phyloP scores from a whole-genome alignment of 2,329 filamentous ascomycete species.

The Penicillium griseofulvum region DNA sequence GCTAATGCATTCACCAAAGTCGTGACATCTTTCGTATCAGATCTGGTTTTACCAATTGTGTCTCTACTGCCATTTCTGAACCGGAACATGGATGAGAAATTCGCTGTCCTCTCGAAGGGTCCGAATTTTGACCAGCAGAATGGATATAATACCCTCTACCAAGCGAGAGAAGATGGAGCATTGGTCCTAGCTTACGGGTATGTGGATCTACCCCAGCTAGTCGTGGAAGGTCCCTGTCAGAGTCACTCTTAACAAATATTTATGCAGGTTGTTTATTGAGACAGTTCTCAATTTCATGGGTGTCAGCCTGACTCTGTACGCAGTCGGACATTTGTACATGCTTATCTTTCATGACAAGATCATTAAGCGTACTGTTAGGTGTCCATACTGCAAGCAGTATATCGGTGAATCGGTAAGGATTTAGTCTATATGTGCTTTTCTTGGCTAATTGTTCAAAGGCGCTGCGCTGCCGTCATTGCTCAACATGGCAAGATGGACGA shows the following conservation, averaged over 20 bases:
- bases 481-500: slow-evolving; percentile 57
- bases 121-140: slow-evolving; percentile 50
- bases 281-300: slow-evolving; percentile 64
- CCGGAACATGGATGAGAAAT: slow-evolving; percentile 72
- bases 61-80: slow-evolving; percentile 67
- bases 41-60: slow-evolving; percentile 67
- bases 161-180: slow-evolving; percentile 68
- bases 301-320: slow-evolving; percentile 64
- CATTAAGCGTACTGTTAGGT: slow-evolving; percentile 68
- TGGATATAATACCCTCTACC: slow-evolving; percentile 68
- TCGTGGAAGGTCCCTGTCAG: background rate
- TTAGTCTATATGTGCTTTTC: background rate
- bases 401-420: slow-evolving; percentile 60
- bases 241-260: background rate
- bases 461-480: slow-evolving; percentile 55
- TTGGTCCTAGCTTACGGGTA: slow-evolving; percentile 70
- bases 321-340: slow-evolving; percentile 62
- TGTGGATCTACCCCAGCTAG: slow-evolving; percentile 18
- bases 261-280: slow-evolving; percentile 24
- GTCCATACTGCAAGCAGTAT: slow-evolving; percentile 50
- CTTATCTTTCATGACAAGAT: slow-evolving; percentile 62
- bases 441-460: slow-evolving; percentile 32
- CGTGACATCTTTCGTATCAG: slow-evolving; percentile 69
- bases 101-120: slow-evolving; percentile 62
- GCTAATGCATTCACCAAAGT: slow-evolving; percentile 69